A percentile compares a stretch with the other conserved stretches of the same genome.
phyloP scores from a whole-genome alignment of 177 flowering plant species.

The Telopea speciosissima region DNA sequence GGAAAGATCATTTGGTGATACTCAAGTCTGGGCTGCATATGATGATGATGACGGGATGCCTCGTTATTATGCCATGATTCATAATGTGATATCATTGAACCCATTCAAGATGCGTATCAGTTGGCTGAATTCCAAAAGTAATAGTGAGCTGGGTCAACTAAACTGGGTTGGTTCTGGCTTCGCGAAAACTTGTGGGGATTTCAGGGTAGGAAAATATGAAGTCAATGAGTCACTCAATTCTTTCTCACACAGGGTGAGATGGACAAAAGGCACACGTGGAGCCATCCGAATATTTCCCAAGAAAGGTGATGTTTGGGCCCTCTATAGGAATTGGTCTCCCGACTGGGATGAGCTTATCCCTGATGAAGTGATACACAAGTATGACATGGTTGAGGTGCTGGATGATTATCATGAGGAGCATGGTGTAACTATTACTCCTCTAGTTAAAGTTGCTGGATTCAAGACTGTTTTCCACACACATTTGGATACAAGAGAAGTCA shows the following conservation, averaged over 20 bases:
- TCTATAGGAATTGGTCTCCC: constrained; percentile 68
- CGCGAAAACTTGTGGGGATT: constrained; percentile 67
- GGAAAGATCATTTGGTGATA: constrained; percentile 50
- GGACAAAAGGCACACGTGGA: constrained; percentile 52
- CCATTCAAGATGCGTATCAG: constrained; percentile 66
- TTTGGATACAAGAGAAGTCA: constrained; percentile 46
- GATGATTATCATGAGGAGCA: constrained; percentile 50
- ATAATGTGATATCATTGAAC: constrained; percentile 40
- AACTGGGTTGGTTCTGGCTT: constrained; percentile 66
- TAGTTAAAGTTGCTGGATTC: constrained; percentile 73
- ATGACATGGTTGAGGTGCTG: constrained; percentile 75
- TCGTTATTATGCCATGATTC: constrained; percentile 64
- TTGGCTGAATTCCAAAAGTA: constrained; percentile 68
- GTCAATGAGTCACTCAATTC: constrained; percentile 43
- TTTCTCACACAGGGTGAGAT: constrained; percentile 67
- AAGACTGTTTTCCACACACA: constrained; percentile 70
- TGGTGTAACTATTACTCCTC: constrained; percentile 49
- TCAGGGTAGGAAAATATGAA: constrained; percentile 50
- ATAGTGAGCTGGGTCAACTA: constrained; percentile 48
- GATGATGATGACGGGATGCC: constrained; percentile 84
- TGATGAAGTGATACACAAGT: constrained; percentile 63
- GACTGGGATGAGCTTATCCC: constrained; percentile 67
- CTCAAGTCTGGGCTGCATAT: constrained; percentile 80
- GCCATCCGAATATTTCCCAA: constrained; percentile 50
- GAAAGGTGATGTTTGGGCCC: constrained; percentile 72